Evolutionary conservation across 1,284 basidiomycete species (phyloP), one percentile per base, ranked within the genome.

Genomic region (Lignosus rhinocerotis): DNA sequence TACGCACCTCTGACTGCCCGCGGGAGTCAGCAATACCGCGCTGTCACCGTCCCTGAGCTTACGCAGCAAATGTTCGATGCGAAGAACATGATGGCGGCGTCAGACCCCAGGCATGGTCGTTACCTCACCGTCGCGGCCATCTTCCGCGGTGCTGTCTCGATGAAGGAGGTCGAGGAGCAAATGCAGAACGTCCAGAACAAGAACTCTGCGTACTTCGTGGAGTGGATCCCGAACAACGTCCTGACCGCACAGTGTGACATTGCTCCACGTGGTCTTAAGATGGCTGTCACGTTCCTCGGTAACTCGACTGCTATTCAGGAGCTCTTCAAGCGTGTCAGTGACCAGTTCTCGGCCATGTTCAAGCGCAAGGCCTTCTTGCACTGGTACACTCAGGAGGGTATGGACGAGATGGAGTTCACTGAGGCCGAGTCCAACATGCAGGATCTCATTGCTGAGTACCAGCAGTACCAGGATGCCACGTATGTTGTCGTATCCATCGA

Each of bases 331-430:
- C 94, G 95, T 80, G 93, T 96, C 73, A 91, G 88, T 68, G 93
- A 96, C 75, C 96, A 98, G 77, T 98, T 98, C 87, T 93, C 92
- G 61, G 93, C 93, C 77, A 98, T 98, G 96, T 98, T 97, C 88
- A 92, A 95, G 83, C 85, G 96, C 75, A 97, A 97, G 82, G 96
- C 96, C 44, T 98, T 98, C 90, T 88, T 98, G 85, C 95, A 98
- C 78, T 98, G 95, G 93, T 96, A 97, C 80, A 97, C 94, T 46
- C 93, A 95, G 73, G 94, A 96, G 82, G 95, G 96, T 76, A 97
- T 97, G 96, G 95, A 97, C 78, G 96, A 98, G 85, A 94, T 98
- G 90, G 94, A 94, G 84, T 93, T 93, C 83, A 95, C 94, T 64
- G 94, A 97, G 78, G 94, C 94, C 58, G 94, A 97, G 79, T 94